Conservation (phyloP, 169 alveolate genomes). For the Cryptosporidium parvum region DNA sequence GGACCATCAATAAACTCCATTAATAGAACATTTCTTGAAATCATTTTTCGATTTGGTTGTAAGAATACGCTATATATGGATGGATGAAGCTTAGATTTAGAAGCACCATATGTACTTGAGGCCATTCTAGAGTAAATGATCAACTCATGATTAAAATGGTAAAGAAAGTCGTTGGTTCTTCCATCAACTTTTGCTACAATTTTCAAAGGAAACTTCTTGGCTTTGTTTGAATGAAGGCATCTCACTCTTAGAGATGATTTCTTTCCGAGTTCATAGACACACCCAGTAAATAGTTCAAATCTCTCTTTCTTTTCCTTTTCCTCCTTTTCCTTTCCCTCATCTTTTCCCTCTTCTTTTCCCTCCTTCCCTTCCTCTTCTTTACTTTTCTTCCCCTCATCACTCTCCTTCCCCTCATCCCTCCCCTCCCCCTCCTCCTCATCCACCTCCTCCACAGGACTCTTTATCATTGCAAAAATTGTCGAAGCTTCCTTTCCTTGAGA, state of each 20-base stretch:
- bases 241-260: slow-evolving; percentile 62
- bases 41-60: slow-evolving; percentile 11
- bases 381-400: too few species aligned
- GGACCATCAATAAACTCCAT: slow-evolving; percentile 71
- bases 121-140: slow-evolving; percentile 59
- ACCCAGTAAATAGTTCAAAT: slow-evolving; percentile 59
- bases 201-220: slow-evolving; percentile 40
- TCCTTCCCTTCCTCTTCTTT: too few species aligned
- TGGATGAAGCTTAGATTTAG: slow-evolving; percentile 44
- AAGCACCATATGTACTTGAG: slow-evolving; percentile 55
- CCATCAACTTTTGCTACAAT: slow-evolving; percentile 58
- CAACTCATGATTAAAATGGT: slow-evolving; percentile 58
- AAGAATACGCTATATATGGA: slow-evolving; percentile 59
- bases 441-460: not conserved
- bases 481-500: slow-evolving; percentile 74
- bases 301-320: not conserved
- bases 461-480: slow-evolving; percentile 35
- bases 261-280: slow-evolving; percentile 63
- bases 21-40: slow-evolving; percentile 28
- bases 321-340: too few species aligned
- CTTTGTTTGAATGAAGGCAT: slow-evolving; percentile 33
- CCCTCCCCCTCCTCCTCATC: not conserved
- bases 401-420: too few species aligned
- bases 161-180: slow-evolving; percentile 55
- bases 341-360: too few species aligned